Base-by-base conservation (phyloP, 192 early-diverging fungal genomes). In the Umbelopsis ramanniana region DNA sequence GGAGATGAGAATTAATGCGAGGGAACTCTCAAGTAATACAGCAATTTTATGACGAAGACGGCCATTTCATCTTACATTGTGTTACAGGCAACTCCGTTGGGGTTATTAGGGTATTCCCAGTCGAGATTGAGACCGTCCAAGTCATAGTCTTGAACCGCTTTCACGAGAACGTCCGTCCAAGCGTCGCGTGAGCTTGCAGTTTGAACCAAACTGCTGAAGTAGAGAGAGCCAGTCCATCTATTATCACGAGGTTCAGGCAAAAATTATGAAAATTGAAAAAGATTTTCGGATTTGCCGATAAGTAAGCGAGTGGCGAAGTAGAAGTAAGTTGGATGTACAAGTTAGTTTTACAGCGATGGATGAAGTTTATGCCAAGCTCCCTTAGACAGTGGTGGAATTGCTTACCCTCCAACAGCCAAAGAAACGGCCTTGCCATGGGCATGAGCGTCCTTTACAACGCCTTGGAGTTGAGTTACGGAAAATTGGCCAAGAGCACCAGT, bases 81-180 rank as follows among this genome's bases (percentile, higher is more conserved):
- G 24, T 79, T 81, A 73, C 79, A 80, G 15, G 79, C 50, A 9
- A 73, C 71, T 57, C 79, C 81, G 55, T 71, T 63, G 38, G 68
- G 69, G 17, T 70, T 66, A 55, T 75, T 76, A 15, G 79, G 79
- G 53, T 72, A 80, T 72, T 80, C 91, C 87, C 87, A 91, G 74
- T 92, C 90, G 17, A 92, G 74, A 70, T 90, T 86, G 12, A 91
- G 72, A 12, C 90, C 90, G 66, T 91, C 86, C 22, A 91, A 53
- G 14, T 79, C 35, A 45, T 83, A 81, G 6, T 78, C 29, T 21
- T 75, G 67, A 3, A 90, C 74, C 54, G 60, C 70, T 19, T 83
- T 67, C n/a, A 82, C 84, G 10, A 87, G 52, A 22, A 71, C 76
- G 22, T 70, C 69, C 15, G 82, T 69, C 14, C 86, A 72, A 17